Evolutionary conservation across 192 early-diverging fungal species (phyloP), one percentile per base, ranked within the genome.

Genomic region (Backusella morwellensis): DNA sequence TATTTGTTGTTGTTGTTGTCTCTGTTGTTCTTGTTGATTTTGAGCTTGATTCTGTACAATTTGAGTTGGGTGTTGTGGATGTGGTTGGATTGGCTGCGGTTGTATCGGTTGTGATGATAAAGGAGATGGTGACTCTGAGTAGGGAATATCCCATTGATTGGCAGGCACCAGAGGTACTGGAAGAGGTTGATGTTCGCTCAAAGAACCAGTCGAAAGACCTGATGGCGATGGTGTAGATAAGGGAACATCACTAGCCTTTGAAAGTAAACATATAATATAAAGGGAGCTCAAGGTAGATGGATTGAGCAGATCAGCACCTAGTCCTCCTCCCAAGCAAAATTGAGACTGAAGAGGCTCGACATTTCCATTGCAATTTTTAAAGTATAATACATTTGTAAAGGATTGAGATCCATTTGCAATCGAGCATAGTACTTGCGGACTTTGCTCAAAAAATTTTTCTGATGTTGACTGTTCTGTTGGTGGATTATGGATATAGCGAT

Each of bases 301-400:
- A 29, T 80, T 74, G 4, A 72, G 67, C 14, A 88, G 72, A 54
- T 90, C 85, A 5, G 85, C 86, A 42, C 87, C 87, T 11, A 88
- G 68, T 40, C 88, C 88, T 70, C 88, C 88, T 35, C 88, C 88
- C 15, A 90, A 74, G 72, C 87, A 87, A 66, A 87, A 81, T 35
- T 80, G 74, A 1, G 84, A 72, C 32, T 79, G 79, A 68, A 84
- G 87, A 8, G 81, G 36, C 41, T 84, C 83, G 6, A 80, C 78
- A 35, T 79, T 77, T 14, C 88, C 87, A 74, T 77, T 80, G 15
- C 75, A 79, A 66, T 81, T 76, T 38, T 79, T 81, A 14, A 88
- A 38, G 19, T 82, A 68, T 38, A 88, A 41, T 34, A 81, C 59
- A 26, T 85, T 86, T 9, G 85, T 74, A n/a, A 84, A 83, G 23